Evolutionary conservation across 2,329 filamentous ascomycete genomes (phyloP), one percentile per base, ranked within the genome.

Genomic region (Mycosphaerella sp.): DNA sequence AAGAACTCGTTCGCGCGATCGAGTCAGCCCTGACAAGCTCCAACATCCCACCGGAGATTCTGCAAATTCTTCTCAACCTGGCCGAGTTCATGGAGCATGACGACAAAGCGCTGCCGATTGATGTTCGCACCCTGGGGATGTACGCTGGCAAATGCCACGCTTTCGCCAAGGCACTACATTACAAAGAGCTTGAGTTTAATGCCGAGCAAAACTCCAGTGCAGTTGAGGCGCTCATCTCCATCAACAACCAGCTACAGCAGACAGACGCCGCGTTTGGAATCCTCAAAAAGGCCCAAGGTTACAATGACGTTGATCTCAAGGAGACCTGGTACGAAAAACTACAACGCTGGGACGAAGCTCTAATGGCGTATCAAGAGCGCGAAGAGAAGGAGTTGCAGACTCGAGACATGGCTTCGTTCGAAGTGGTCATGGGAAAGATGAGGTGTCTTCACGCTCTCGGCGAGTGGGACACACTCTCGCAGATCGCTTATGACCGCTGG

Each of bases 31-130:
- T 99, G 62, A 93, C 90, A 51, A 97, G 92, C 3, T 87, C 92
- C 49, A 92, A 96, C 63, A 95, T 98, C 10, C 92, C 93, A 0
- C 93, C 95, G 0, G 95, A 99, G 70, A 86, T 99, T 61, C 77
- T 98, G 7, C 92, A 95, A 57, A 86, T 96, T 47, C 78, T 99
- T 29, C 82, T 99, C 46, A 98, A 98, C 66, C 79, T 99, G 48
- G 93, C 93, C 21, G 93, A 99, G 69, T 99, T 98, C 70, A 99
- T 99, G 93, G 93, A 99, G 69, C 93, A 98, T 67, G 95, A 98
- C 64, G 93, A 99, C 70, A 98, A 98, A 71, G 92, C 95, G 11
- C 76, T 99, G 49, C 93, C 93, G 1, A 98, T 99, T 59, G 95
- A 99, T 67, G 96, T 99, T 60, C 80, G 93, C 46, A 90, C 93